A percentile compares a stretch with the other conserved stretches of the same genome.
These are phyloP conservation scores for Melampsora americana DNA, from an alignment of 1,284 basidiomycete genomes.

Conservation along the genomic window DNA sequence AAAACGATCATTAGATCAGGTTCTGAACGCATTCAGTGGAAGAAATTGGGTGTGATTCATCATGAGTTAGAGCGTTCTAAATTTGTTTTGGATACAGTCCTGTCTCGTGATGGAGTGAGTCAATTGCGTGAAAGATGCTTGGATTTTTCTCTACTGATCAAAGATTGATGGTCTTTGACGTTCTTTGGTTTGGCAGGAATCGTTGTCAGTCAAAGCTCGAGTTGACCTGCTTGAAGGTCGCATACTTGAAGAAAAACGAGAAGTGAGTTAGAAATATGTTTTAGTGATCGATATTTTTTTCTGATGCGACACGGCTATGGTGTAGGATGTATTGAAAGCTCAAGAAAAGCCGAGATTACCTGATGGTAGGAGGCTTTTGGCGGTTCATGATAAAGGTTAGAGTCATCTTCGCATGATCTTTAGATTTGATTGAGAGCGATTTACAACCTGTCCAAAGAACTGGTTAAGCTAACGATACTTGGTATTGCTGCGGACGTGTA, in stretches of 20 bases:
- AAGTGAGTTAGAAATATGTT: background rate
- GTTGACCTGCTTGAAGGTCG: background rate
- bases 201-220: background rate
- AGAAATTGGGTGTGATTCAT: background rate
- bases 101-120: background rate
- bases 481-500: background rate
- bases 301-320: background rate
- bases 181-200: background rate
- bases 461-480: background rate
- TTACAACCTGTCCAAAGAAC: no score
- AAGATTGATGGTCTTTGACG: no score
- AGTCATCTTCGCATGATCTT: background rate
- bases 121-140: background rate
- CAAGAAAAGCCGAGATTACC: background rate
- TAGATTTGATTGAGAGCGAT: background rate
- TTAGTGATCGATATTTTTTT: background rate
- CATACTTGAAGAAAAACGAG: background rate
- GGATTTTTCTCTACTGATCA: background rate
- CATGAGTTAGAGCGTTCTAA: background rate
- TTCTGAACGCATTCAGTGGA: background rate
- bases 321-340: background rate
- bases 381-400: slow-evolving; percentile 38
- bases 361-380: slow-evolving; percentile 18
- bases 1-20: slow-evolving; percentile 15
- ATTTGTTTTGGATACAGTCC: background rate